Evolutionary conservation across 2,329 filamentous ascomycete genomes (phyloP).

Genomic region (Leptographium wingfieldii): DNA sequence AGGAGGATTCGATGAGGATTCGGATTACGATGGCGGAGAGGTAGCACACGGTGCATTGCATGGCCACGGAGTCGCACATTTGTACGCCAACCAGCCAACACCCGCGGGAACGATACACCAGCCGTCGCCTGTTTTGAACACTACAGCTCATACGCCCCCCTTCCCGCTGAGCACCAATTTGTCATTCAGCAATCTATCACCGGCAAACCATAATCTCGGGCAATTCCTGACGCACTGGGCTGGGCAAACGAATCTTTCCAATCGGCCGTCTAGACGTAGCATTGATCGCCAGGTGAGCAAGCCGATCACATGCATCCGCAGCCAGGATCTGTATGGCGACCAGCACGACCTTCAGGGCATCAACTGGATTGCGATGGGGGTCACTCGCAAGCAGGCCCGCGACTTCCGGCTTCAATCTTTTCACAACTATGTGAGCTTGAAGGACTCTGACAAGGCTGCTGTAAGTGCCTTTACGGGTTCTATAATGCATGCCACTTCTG

Average conservation of each 20-base stretch:
- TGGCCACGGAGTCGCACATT: no score
- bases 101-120: background rate
- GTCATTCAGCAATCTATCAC: background rate
- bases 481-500: background rate
- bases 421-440: conserved; percentile 44
- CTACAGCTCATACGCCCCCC: background rate
- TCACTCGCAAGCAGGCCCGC: conserved; percentile 36
- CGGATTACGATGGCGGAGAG: background rate
- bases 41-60: background rate
- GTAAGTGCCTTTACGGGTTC: conserved; percentile 24
- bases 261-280: background rate
- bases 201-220: background rate
- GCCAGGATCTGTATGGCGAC: conserved; percentile 41
- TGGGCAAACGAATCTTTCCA: background rate
- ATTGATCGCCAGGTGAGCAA: conserved; percentile 15
- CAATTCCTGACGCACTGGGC: background rate
- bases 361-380: conserved; percentile 40
- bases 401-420: conserved; percentile 35
- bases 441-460: conserved; percentile 31
- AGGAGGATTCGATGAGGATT: background rate
- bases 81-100: background rate
- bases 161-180: background rate
- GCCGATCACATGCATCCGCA: conserved; percentile 14
- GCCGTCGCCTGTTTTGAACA: background rate
- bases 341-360: conserved; percentile 46